Conservation (phyloP, 495 filamentous ascomycete species). For the Penicillium ucsense region DNA sequence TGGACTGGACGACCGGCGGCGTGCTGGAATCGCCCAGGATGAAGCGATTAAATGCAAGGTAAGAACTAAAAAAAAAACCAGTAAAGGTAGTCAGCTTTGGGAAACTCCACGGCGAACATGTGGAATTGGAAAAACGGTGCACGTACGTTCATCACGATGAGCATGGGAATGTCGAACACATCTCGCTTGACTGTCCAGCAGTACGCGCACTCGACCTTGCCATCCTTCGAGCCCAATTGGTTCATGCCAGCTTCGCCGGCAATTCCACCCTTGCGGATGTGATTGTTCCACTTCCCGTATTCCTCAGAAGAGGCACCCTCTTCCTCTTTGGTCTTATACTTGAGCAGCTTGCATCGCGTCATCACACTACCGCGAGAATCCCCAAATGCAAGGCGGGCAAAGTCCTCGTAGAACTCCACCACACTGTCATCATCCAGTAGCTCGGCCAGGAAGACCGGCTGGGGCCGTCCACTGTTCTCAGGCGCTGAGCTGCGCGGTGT, state of each 20-base stretch:
- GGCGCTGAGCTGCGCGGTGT: constrained; percentile 37
- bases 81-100: background rate
- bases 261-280: constrained; percentile 46
- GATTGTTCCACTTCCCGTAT: constrained; percentile 33
- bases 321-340: constrained; percentile 74
- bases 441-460: constrained; percentile 83
- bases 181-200: constrained; percentile 96
- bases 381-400: constrained; percentile 79
- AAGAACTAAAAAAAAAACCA: constrained; percentile 26
- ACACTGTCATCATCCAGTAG: constrained; percentile 89
- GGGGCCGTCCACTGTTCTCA: constrained; percentile 34
- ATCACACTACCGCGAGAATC: constrained; percentile 77
- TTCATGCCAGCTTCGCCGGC: constrained; percentile 68
- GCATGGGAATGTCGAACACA: constrained; percentile 96
- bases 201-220: constrained; percentile 87
- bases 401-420: constrained; percentile 92
- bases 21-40: background rate
- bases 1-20: background rate
- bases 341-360: constrained; percentile 76
- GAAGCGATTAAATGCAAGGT: constrained; percentile 34
- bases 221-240: constrained; percentile 69
- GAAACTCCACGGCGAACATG: no score
- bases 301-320: constrained; percentile 34
- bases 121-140: background rate
- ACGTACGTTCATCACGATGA: constrained; percentile 95